Evolutionary conservation across 495 filamentous ascomycete species (phyloP), one percentile per base, ranked within the genome.

Genomic region (Thozetella sp.): DNA sequence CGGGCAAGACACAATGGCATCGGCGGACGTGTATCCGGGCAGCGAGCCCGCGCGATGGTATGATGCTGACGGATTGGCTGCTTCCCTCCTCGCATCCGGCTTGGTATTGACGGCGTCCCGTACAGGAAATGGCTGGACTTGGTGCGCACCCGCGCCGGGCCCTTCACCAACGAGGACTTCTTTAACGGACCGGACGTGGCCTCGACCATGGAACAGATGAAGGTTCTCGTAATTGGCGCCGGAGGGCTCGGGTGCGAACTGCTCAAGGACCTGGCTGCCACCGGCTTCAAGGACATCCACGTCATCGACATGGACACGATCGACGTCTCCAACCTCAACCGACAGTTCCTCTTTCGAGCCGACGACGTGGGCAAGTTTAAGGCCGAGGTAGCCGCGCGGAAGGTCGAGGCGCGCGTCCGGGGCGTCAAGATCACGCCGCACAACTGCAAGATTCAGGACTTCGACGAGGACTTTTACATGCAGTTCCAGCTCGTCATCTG

Each of bases 251-350:
- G 96, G 59, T 99, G 96, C 66, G 96, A 99, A 72, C 93, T 99
- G 53, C 74, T 99, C 40, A 99, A 99, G 80, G 93, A 98, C 65
- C 85, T 99, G 11, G 95, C 96, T 25, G 82, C 97, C 2, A 97
- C 93, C 2, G 93, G 96, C 12, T 98, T 98, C 78, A 96, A 90
- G 72, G 83, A 97, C 70, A 97, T 99, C 59, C 93, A 98, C 79
- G 94, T 99, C 40, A 98, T 99, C 65, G 96, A 99, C 79, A 99
- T 99, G 96, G 93, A 91, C 63, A 98, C 93, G 4, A 99, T 99
- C 72, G 96, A 99, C 69, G 93, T 99, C 56, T 97, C 93, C 23
- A 99, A 99, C 74, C 83, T 99, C 50, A 99, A 99, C 72, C 88
- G 96, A 22, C 96, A 99, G 70, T 99, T 99, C 70, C 85, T 99